These are phyloP conservation scores for Penicillium canescens DNA, from an alignment of 495 filamentous ascomycete species.

Conservation along the genomic window DNA sequence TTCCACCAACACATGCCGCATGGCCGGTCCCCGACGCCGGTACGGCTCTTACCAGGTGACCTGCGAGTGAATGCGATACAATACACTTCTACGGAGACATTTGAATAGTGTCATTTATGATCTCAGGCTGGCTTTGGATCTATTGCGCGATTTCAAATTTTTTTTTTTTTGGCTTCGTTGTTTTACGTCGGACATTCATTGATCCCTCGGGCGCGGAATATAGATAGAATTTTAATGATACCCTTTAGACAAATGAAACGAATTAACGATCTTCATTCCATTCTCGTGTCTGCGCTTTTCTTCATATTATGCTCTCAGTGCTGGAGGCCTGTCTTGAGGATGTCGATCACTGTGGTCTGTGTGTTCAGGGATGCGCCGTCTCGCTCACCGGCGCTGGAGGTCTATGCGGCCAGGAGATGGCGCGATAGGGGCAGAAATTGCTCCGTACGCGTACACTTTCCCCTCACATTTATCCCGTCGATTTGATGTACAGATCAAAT, in stretches of 20 bases:
- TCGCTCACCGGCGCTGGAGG: too few species aligned
- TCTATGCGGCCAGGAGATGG: too few species aligned
- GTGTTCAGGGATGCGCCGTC: too few species aligned
- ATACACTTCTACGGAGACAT: not conserved
- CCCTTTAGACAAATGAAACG: slow-evolving; percentile 9
- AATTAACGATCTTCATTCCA: slow-evolving; percentile 1
- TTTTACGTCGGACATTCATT: too few species aligned
- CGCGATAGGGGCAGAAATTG: too few species aligned
- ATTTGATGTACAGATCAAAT: too few species aligned
- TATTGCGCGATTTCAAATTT: not conserved
- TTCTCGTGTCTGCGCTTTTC: not conserved
- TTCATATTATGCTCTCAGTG: too few species aligned
- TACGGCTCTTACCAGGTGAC: slow-evolving; percentile 31
- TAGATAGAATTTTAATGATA: slow-evolving; percentile 10
- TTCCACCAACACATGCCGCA: slow-evolving; percentile 12
- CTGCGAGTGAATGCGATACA: slow-evolving; percentile 10
- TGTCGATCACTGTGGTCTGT: too few species aligned
- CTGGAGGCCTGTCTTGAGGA: too few species aligned
- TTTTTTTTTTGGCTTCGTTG: not conserved
- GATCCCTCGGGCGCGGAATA: not conserved
- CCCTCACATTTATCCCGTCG: too few species aligned
- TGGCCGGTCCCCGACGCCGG: slow-evolving; percentile 8
- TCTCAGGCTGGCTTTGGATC: not conserved
- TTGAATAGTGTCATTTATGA: not conserved
- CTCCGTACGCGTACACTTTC: too few species aligned